Evolutionary conservation across 1,284 basidiomycete species (phyloP).

Genomic region (Tilletia setariae): DNA sequence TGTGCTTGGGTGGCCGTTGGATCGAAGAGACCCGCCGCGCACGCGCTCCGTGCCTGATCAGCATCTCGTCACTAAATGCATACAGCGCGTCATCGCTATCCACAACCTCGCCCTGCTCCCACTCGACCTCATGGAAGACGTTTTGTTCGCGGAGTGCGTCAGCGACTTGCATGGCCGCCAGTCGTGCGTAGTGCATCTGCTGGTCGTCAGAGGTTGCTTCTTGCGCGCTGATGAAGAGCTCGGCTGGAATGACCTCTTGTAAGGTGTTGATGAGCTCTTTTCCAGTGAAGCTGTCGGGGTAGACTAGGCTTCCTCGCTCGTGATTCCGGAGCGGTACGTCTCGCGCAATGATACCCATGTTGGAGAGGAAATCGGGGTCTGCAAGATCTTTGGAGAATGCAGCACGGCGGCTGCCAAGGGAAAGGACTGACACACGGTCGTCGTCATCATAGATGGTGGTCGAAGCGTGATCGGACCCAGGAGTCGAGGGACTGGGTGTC

Average conservation of each 20-base stretch:
- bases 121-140: slow-evolving; percentile 96
- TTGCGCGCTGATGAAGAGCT: slow-evolving; percentile 20
- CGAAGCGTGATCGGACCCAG: background rate
- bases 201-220: slow-evolving; percentile 8
- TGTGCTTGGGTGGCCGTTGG: background rate
- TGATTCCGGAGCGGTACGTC: slow-evolving; percentile 4
- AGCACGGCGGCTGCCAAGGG: slow-evolving; percentile 11
- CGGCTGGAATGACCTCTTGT: slow-evolving; percentile 30
- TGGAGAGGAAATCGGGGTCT: slow-evolving; percentile 3
- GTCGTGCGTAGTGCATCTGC: background rate
- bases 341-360: slow-evolving; percentile 10
- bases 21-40: slow-evolving; percentile 47
- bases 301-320: slow-evolving; percentile 45
- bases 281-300: slow-evolving; percentile 51
- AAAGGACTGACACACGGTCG: background rate
- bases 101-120: slow-evolving; percentile 76
- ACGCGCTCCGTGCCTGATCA: slow-evolving; percentile 13
- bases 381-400: slow-evolving; percentile 12
- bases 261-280: slow-evolving; percentile 46
- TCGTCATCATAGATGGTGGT: background rate
- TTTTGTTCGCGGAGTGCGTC: slow-evolving; percentile 8
- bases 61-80: slow-evolving; percentile 81
- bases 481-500: background rate
- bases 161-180: slow-evolving; percentile 8
- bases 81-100: slow-evolving; percentile 94